These are phyloP conservation scores for Stephania cephalantha DNA, from an alignment of 164 flowering plant species.

Conservation along the genomic window DNA sequence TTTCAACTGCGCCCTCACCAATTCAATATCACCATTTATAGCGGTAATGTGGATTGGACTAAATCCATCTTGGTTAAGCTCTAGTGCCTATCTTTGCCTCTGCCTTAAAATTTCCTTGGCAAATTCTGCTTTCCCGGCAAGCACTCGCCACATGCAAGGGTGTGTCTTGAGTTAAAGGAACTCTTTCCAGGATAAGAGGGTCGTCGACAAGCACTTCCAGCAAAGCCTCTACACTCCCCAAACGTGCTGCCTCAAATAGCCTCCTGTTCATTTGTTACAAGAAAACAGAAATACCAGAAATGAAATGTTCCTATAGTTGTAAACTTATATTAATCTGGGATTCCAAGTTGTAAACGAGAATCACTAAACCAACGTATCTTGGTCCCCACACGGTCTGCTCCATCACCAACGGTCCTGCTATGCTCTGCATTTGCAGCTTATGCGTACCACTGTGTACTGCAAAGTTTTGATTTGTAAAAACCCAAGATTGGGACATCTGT, in stretches of 20 bases:
- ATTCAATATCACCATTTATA: neutral
- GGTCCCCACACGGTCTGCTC: too few species aligned
- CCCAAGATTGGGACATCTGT: too few species aligned
- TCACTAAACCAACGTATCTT: too few species aligned
- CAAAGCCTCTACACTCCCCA: neutral
- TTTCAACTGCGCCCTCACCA: neutral
- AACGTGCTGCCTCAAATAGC: neutral
- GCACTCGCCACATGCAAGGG: neutral
- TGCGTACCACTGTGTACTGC: too few species aligned
- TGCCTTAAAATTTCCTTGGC: neutral
- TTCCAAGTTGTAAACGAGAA: too few species aligned
- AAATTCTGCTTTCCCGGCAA: neutral
- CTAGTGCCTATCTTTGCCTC: neutral
- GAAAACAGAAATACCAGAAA: neutral
- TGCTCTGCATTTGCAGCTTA: too few species aligned
- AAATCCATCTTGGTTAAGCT: neutral
- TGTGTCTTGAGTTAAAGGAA: neutral
- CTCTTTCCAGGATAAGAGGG: neutral
- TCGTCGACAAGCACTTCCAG: neutral
- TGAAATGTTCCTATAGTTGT: neutral
- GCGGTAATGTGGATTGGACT: slow-evolving; percentile 3
- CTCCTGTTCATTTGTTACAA: neutral
- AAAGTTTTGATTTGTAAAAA: too few species aligned
- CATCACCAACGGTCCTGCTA: too few species aligned
- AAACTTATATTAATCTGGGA: too few species aligned